Conservation (phyloP, 192 early-diverging fungal species). For the Hyaloraphidium curvatum region DNA sequence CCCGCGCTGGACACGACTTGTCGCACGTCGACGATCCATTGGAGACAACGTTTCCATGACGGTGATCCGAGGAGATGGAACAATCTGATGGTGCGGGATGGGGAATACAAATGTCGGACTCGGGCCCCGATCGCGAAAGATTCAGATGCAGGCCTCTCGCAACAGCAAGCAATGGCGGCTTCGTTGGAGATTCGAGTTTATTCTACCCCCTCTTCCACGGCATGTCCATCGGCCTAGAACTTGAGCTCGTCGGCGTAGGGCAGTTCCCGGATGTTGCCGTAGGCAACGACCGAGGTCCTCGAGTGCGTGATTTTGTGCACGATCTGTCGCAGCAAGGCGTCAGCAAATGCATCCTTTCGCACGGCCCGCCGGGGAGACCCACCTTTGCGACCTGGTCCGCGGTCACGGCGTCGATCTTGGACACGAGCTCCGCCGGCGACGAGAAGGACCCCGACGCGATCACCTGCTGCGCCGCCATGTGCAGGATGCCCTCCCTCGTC, state of each 20-base stretch:
- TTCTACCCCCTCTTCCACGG: neutral
- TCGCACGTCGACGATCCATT: no score
- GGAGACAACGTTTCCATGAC: no score
- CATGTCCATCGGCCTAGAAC: neutral
- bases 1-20: no score
- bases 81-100: neutral
- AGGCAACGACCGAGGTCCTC: slow-evolving; percentile 58
- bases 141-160: no score
- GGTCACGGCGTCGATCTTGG: slow-evolving; percentile 21
- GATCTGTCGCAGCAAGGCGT: no score
- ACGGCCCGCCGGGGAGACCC: slow-evolving; percentile 7
- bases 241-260: slow-evolving; percentile 58
- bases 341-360: no score
- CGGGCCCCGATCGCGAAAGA: no score
- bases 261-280: slow-evolving; percentile 47
- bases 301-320: no score
- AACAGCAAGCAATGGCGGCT: no score
- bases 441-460: neutral
- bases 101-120: no score
- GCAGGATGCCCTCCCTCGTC: slow-evolving; percentile 11
- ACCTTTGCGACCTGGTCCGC: slow-evolving; percentile 40
- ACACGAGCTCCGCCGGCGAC: neutral
- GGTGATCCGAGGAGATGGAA: neutral
- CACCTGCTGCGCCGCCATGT: neutral
- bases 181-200: no score